phyloP scores from a whole-genome alignment of 176 grass and related monocot species.

The Eleusine indica region DNA sequence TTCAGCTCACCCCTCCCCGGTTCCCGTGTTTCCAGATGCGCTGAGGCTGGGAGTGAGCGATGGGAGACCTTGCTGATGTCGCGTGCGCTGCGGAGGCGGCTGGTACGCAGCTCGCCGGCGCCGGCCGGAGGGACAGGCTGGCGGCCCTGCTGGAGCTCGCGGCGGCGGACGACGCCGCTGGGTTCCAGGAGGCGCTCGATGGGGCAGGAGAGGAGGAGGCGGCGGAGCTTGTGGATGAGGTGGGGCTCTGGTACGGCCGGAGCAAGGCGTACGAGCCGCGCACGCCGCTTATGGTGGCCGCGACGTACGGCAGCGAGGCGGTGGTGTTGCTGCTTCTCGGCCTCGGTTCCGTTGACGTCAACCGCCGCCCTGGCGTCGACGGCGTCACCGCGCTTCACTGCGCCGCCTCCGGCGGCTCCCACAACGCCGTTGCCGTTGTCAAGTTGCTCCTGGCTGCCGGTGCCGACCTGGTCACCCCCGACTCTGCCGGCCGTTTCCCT shows the following conservation, averaged over 20 bases:
- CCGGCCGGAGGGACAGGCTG: slow-evolving; percentile 31
- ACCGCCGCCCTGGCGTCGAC: not conserved
- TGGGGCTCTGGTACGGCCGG: slow-evolving; percentile 61
- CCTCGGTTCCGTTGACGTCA: not conserved
- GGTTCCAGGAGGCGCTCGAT: slow-evolving; percentile 21
- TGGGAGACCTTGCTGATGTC: slow-evolving; percentile 53
- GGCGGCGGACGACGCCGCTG: slow-evolving; percentile 52
- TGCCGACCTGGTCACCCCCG: slow-evolving; percentile 56
- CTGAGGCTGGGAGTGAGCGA: slow-evolving; percentile 20
- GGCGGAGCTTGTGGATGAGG: slow-evolving; percentile 38
- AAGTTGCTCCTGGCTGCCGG: slow-evolving; percentile 61
- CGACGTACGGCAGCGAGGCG: slow-evolving; percentile 59
- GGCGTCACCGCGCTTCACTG: not conserved
- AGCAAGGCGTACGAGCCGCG: slow-evolving; percentile 64
- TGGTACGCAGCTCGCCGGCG: slow-evolving; percentile 30
- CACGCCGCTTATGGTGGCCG: slow-evolving; percentile 75
- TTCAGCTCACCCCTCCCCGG: not conserved
- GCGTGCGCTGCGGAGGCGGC: slow-evolving; percentile 3
- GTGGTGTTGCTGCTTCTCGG: not conserved
- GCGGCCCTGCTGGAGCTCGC: slow-evolving; percentile 63
- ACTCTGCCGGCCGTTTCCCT: slow-evolving; percentile 51
- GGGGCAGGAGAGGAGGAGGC: slow-evolving; percentile 26
- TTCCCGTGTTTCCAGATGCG: slow-evolving; percentile 37
- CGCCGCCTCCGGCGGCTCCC: slow-evolving; percentile 3
- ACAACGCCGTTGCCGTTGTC: slow-evolving; percentile 47